Conservation (phyloP, 108 stramenopile species). For the Seminavis robusta region DNA sequence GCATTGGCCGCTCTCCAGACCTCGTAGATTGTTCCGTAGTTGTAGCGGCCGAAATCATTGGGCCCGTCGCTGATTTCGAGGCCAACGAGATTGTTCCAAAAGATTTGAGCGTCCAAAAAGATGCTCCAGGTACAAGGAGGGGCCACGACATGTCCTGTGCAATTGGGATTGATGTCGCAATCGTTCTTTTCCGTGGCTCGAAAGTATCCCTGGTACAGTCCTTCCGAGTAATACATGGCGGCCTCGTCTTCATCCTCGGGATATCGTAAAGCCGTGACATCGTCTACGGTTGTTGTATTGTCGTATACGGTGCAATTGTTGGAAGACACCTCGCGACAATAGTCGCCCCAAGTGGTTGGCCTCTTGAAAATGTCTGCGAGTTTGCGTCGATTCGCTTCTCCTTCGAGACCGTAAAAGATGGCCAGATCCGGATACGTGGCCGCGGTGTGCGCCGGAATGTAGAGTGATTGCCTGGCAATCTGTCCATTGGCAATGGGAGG, state of each 20-base stretch:
- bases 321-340: slow-evolving; percentile 10
- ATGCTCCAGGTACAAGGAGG: slow-evolving; percentile 19
- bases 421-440: slow-evolving; percentile 20
- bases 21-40: neutral
- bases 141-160: slow-evolving; percentile 24
- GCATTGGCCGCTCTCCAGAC: slow-evolving; percentile 16
- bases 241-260: neutral
- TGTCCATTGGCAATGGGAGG: slow-evolving; percentile 17
- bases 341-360: slow-evolving; percentile 20
- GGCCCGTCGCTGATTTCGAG: neutral
- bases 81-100: slow-evolving; percentile 26
- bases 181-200: slow-evolving; percentile 10
- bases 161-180: slow-evolving; percentile 13
- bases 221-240: slow-evolving; percentile 11
- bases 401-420: slow-evolving; percentile 26
- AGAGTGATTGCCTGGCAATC: slow-evolving; percentile 17
- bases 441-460: slow-evolving; percentile 23
- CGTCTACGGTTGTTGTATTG: no score
- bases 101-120: slow-evolving; percentile 17
- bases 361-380: slow-evolving; percentile 16
- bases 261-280: no score
- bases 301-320: slow-evolving; percentile 1
- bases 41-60: slow-evolving; percentile 3
- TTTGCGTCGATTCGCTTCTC: slow-evolving; percentile 19
- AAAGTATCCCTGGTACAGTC: slow-evolving; percentile 27